Base-by-base conservation (phyloP, 495 filamentous ascomycete genomes). In the Chaetomium tenue region DNA sequence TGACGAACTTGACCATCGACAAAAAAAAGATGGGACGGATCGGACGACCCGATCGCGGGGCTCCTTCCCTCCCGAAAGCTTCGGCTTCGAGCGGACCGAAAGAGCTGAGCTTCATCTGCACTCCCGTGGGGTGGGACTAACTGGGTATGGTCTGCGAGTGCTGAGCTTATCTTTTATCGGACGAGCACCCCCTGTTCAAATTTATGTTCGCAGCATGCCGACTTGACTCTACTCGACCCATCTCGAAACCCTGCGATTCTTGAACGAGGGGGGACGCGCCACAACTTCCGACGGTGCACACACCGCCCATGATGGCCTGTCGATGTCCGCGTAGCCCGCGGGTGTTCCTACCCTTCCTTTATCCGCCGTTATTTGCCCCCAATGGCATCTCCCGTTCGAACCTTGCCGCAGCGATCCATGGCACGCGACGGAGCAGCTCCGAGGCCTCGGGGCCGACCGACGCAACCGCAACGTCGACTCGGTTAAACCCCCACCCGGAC, bases 401-500 rank as follows among this genome's bases (percentile, higher is more conserved):
- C 63, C 60, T 71, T 25, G 50, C 66, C 48, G 69, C 63, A 30
- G 58, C 72, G 47, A 57, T 64, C 52, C 18, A 63, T 59, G 39
- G 68, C 61, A 63, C 57, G 63, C 62, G 63, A 52, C 65, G 60
- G 40, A 58, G 48, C 57, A 68, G 66, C 64, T 70, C 66, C 63
- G 65, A 75, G 13, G 59, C 67, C 66, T 67, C 59, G 12, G 53
- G 66, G 65, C 67, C 60, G 18, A 37, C 47, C 26, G 52, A 33
- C 18, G 1, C 47, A 16, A 50, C 8, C 48, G 26, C 54, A 33
- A 44, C 61, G 15, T 30, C 56, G 18, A 86, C 87, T 12, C 87
- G 89, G 66, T 82, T 96, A 42, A 88, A 94, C 70, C 90, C 93
- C 2, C 65, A 84, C 2, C 90, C 92, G 3, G 88, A 88, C 67